Evolutionary conservation across 2,329 filamentous ascomycete species (phyloP), one percentile per base, ranked within the genome.

Genomic region (Penicillium expansum): DNA sequence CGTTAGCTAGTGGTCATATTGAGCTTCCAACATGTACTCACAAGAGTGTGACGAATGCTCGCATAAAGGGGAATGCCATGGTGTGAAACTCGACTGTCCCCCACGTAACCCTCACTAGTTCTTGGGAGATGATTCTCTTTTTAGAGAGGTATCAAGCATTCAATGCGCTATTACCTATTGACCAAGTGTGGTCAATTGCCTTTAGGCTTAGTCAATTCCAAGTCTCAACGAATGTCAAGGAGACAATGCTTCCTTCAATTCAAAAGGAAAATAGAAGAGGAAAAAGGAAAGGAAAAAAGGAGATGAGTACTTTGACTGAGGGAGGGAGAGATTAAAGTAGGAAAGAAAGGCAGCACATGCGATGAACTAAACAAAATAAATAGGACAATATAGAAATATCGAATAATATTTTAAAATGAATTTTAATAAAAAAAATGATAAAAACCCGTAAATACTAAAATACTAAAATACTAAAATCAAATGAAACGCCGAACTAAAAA

Each of bases 11-110:
- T 29, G 27, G 24, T 64, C 51, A 55, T 38, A 57, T 24, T 54
- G 29, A 55, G 60, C 39, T 48, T 47, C 54, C 38, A 20, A 32
- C 16, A 32, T 27, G 22, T 44, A 61, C 52, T 59, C n/a, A 77
- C 75, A 77, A 77, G 52, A 76, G 71, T 63, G 68, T 67, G 58
- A 76, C 64, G 55, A 77, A 77, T 39, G 71, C 67, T 68, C 71
- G 67, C 69, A 75, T 64, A 55, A 71, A 75, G 38, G 73, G 71
- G 60, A 74, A 73, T 55, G 68, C 69, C 72, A 75, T 75, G 58
- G 55, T 67, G 50, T 48, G 32, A 38, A 50, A 42, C 41, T 57
- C 18, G 45, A 57, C 35, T 35, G 41, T 30, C 49, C 37, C 37
- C 37, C 29, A 53, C 24, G 32, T 14, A 33, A 18, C 29, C 43